phyloP scores from a whole-genome alignment of 2,329 filamentous ascomycete species.

The Verticillium nubilum region DNA sequence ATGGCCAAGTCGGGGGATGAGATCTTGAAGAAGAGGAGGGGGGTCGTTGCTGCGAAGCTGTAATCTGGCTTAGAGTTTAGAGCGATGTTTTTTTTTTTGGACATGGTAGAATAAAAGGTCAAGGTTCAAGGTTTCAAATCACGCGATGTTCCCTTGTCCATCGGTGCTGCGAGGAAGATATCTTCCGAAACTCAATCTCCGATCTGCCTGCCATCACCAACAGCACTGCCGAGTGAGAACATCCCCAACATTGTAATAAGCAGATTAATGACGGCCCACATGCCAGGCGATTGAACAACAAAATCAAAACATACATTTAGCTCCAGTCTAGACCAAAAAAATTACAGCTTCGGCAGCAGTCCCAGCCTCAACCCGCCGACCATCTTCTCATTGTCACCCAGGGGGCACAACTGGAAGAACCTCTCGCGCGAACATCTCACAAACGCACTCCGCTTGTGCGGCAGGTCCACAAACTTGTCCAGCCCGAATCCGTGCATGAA shows the following conservation, averaged over 20 bases:
- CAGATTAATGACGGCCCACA: too few species aligned
- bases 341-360: conserved; percentile 47
- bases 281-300: too few species aligned
- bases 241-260: too few species aligned
- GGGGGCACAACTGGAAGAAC: conserved; percentile 64
- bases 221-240: too few species aligned
- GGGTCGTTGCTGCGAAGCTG: conserved; percentile 35
- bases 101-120: not conserved
- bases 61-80: conserved; percentile 18
- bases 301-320: not conserved
- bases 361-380: conserved; percentile 49
- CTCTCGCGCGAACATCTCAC: conserved; percentile 59
- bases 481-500: conserved; percentile 67
- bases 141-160: too few species aligned
- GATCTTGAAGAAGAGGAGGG: conserved; percentile 41
- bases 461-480: conserved; percentile 67
- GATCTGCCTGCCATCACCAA: too few species aligned
- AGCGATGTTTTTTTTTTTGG: not conserved
- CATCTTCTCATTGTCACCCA: conserved; percentile 50
- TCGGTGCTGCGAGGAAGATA: too few species aligned
- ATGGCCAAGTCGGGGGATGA: conserved; percentile 52
- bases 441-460: conserved; percentile 65
- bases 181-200: too few species aligned
- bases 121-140: too few species aligned
- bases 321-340: not conserved